Evolutionary conservation across 2,329 filamentous ascomycete species (phyloP).

Genomic region (Aspergillus ruber): DNA sequence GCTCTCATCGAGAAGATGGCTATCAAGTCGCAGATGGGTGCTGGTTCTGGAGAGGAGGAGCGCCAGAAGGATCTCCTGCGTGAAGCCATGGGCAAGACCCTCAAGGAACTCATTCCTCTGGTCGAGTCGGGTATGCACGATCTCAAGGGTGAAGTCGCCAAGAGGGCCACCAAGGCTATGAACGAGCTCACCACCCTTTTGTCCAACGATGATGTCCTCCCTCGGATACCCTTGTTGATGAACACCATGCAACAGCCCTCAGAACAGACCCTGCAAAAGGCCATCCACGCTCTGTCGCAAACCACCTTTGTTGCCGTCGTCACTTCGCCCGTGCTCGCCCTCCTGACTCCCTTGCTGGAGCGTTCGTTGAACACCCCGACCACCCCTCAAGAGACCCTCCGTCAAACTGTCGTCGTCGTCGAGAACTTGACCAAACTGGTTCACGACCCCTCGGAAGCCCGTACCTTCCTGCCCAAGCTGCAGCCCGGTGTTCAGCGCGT

Average conservation of each 20-base stretch:
- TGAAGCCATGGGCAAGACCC: conserved; percentile 72
- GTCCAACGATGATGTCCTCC: conserved; percentile 93
- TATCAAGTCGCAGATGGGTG: conserved; percentile 81
- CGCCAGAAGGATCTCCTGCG: conserved; percentile 81
- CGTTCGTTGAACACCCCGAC: conserved; percentile 85
- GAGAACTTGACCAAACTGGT: conserved; percentile 98
- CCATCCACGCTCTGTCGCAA: conserved; percentile 91
- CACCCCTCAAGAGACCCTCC: conserved; percentile 87
- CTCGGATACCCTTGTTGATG: conserved; percentile 83
- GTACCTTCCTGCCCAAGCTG: conserved; percentile 90
- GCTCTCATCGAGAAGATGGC: conserved; percentile 87
- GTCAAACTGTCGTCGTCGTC: conserved; percentile 91
- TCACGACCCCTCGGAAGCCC: conserved; percentile 88
- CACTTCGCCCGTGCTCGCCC: conserved; percentile 87
- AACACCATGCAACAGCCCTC: conserved; percentile 95
- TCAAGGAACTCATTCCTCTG: conserved; percentile 81
- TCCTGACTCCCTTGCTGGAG: conserved; percentile 90
- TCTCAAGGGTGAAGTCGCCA: conserved; percentile 75
- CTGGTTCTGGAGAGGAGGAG: conserved; percentile 78
- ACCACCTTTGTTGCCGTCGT: conserved; percentile 98
- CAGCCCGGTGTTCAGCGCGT: conserved; percentile 90
- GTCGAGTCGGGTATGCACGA: conserved; percentile 95
- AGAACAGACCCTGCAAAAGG: conserved; percentile 80
- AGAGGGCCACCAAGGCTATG: conserved; percentile 91
- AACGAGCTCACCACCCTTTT: conserved; percentile 79